phyloP scores from a whole-genome alignment of 164 flowering plant species.

The Magnolia kwangsiensis region DNA sequence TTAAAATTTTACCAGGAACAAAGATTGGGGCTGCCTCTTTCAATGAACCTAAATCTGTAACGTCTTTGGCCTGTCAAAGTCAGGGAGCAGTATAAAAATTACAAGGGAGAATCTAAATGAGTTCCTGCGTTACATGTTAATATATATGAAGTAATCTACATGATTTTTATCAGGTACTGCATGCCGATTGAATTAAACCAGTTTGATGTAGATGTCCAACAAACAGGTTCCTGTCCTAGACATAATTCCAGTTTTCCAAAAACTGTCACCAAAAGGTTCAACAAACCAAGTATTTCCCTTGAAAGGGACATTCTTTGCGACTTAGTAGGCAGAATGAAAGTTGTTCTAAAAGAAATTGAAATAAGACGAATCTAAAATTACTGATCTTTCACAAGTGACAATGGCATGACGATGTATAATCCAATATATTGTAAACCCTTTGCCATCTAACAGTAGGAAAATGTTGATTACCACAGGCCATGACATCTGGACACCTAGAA shows the following conservation, averaged over 20 bases:
- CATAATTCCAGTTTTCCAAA: not conserved
- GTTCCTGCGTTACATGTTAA: not conserved
- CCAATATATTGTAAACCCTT: not conserved
- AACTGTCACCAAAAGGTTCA: not conserved
- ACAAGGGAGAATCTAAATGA: not conserved
- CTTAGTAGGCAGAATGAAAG: not conserved
- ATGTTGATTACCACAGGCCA: not conserved
- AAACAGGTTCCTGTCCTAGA: not conserved
- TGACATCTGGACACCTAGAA: not conserved
- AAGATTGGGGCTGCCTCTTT: slow-evolving; percentile 77
- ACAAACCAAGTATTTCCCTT: no score
- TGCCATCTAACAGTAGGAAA: not conserved
- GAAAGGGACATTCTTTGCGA: not conserved
- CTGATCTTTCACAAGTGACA: not conserved
- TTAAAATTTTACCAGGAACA: slow-evolving; percentile 62
- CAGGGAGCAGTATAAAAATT: not conserved
- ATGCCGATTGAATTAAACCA: not conserved
- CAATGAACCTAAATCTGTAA: slow-evolving; percentile 77
- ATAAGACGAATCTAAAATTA: not conserved
- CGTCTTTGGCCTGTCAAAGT: slow-evolving; percentile 71
- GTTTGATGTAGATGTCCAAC: not conserved
- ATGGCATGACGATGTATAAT: not conserved
- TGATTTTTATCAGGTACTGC: not conserved
- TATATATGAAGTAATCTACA: not conserved
- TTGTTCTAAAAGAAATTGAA: not conserved